Conservation (phyloP, 805 yeast genomes). For the Priceomyces castillae region DNA sequence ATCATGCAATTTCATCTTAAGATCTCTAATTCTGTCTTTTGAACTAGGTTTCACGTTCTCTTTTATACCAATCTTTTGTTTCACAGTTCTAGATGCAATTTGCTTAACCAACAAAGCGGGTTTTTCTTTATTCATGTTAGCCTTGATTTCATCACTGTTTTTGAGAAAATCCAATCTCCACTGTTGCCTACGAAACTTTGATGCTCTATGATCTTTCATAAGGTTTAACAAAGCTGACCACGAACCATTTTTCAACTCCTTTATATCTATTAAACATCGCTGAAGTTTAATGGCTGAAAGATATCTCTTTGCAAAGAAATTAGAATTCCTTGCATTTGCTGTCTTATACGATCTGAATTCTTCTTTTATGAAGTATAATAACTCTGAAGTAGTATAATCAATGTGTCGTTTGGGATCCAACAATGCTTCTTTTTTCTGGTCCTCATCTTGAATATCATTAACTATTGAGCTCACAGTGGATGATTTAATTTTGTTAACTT, state of each 20-base stretch:
- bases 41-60: neutral
- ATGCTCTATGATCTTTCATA: constrained; percentile 14
- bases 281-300: constrained; percentile 13
- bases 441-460: constrained; percentile 5
- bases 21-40: neutral
- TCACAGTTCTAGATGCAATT: constrained; percentile 8
- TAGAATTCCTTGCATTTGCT: neutral
- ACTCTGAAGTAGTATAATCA: constrained; percentile 15
- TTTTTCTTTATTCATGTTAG: constrained; percentile 7
- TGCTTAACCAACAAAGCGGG: constrained; percentile 9
- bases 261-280: constrained; percentile 6
- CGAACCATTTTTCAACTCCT: neutral
- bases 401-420: constrained; percentile 14
- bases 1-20: constrained; percentile 2
- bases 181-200: constrained; percentile 10
- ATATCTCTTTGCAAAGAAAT: constrained; percentile 8
- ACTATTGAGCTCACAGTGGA: neutral
- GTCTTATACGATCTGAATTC: constrained; percentile 12
- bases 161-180: constrained; percentile 17
- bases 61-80: constrained; percentile 5
- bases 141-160: constrained; percentile 1
- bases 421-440: neutral
- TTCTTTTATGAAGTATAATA: constrained; percentile 14
- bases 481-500: constrained; percentile 1
- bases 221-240: constrained; percentile 10